phyloP scores from a whole-genome alignment of 2,329 filamentous ascomycete species.

The Leptodontidium sp. region DNA sequence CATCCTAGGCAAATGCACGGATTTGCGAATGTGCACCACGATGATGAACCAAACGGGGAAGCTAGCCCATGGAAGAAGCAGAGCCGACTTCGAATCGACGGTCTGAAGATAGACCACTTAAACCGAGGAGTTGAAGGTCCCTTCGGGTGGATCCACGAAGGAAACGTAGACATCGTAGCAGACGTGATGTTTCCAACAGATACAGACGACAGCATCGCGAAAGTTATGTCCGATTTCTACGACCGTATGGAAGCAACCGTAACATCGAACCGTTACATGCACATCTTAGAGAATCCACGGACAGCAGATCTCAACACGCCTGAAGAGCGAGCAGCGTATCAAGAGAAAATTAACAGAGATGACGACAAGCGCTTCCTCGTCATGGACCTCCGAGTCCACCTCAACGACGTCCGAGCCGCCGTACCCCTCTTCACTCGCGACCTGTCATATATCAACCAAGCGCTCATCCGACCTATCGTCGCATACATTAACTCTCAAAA shows the following conservation, averaged over 20 bases:
- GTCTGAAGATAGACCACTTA: conserved; percentile 92
- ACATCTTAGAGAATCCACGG: conserved; percentile 60
- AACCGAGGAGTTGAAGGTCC: conserved; percentile 93
- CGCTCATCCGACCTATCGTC: conserved; percentile 92
- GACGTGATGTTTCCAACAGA: conserved; percentile 95
- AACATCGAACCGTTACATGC: conserved; percentile 74
- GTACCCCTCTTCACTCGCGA: conserved; percentile 93
- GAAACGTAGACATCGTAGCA: conserved; percentile 94
- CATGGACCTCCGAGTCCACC: conserved; percentile 92
- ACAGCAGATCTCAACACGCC: conserved; percentile 43
- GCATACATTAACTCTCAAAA: conserved; percentile 97
- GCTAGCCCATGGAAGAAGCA: conserved; percentile 92
- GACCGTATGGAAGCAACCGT: conserved; percentile 95
- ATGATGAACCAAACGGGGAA: conserved; percentile 66
- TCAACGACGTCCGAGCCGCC: conserved; percentile 92
- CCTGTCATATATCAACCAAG: conserved; percentile 95
- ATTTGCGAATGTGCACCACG: conserved; percentile 69
- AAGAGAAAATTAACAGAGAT: conserved; percentile 42
- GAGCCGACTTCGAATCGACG: conserved; percentile 89
- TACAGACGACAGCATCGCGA: conserved; percentile 85
- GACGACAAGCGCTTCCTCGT: conserved; percentile 83
- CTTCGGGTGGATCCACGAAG: conserved; percentile 98
- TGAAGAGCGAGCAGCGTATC: conserved; percentile 38
- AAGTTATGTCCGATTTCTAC: conserved; percentile 97
- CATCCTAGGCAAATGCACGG: conserved; percentile 92